Evolutionary conservation across 2,329 filamentous ascomycete genomes (phyloP).

Genomic region (Lasiodiplodia citricola): DNA sequence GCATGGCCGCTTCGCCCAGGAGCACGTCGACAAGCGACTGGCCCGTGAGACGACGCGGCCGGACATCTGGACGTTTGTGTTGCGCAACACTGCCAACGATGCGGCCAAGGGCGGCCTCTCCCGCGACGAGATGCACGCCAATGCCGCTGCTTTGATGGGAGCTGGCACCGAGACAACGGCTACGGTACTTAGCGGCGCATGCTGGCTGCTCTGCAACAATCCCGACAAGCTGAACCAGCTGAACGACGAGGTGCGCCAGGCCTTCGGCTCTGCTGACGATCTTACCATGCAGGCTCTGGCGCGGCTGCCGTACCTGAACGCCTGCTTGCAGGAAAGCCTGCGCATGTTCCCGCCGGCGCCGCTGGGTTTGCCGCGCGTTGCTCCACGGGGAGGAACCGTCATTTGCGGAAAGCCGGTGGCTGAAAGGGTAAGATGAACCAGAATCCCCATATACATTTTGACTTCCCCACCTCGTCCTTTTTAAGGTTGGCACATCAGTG

Average conservation of each 20-base stretch:
- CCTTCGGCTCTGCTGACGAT: slow-evolving; percentile 39
- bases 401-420: slow-evolving; percentile 46
- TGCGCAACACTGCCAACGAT: slow-evolving; percentile 35
- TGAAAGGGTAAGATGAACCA: slow-evolving; percentile 31
- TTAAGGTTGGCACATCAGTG: neutral
- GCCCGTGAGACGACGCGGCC: slow-evolving; percentile 25
- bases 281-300: slow-evolving; percentile 41
- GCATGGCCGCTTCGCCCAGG: neutral
- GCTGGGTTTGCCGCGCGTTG: slow-evolving; percentile 38
- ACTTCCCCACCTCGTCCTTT: neutral
- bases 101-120: slow-evolving; percentile 31
- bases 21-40: slow-evolving; percentile 35
- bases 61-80: slow-evolving; percentile 50
- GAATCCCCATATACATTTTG: neutral
- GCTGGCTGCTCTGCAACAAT: slow-evolving; percentile 40
- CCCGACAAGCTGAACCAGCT: slow-evolving; percentile 36
- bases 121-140: slow-evolving; percentile 46
- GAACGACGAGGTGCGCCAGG: slow-evolving; percentile 35
- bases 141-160: slow-evolving; percentile 45
- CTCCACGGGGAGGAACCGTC: slow-evolving; percentile 42
- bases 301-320: slow-evolving; percentile 45
- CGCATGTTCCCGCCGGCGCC: slow-evolving; percentile 50
- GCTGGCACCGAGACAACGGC: slow-evolving; percentile 56
- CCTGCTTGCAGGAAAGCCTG: slow-evolving; percentile 48
- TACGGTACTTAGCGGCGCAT: slow-evolving; percentile 45